Evolutionary conservation across 768 basidiomycete species (phyloP), one percentile per base, ranked within the genome.

Genomic region (Podaxis pistillaris): DNA sequence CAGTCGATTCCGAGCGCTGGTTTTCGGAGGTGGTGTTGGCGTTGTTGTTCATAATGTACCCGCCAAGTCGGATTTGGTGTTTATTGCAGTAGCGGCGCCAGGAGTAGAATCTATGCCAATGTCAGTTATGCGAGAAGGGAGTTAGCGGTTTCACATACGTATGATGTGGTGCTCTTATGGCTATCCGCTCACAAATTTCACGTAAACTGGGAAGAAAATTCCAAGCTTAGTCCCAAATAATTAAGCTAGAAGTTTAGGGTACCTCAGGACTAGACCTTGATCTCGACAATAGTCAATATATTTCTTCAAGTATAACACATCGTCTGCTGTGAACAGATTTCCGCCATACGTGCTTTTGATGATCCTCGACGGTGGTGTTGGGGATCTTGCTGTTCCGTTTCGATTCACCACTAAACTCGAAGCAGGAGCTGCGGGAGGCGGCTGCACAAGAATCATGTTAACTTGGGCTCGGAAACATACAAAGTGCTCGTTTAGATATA

Each of bases 71-170:
- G 55, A 94, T 94, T 73, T 94, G 91, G 72, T 94, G 92, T 70
- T 94, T 94, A 71, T 94, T 94, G 77, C 93, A 94, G 69, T 94
- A 94, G 49, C 93, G 85, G 44, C 93, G 84, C 93, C 93, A 94
- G 1, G 92, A 94, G 71, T 93, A 94, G 71, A 94, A 94, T 11
- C 91, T 93, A 59, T 9, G 46, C 26, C 15, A 17, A n/a, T 12
- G 0, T 65, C n/a, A 65, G 56, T 57, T 36, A 33, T 36, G 17
- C 55, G 47, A 60, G 11, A 22, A 50, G 19, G 9, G 52, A 22
- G 60, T 22, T 41, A n/a, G 24, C 6, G 19, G 22, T 60, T 26
- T 13, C 52, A 67, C 86, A 68, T 77, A 92, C 90, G 93, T 93
- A 74, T 94, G 93, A 73, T 94, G 93, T 17, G 93, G 92, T 28